These are phyloP conservation scores for Neocallimastix lanati DNA, from an alignment of 192 early-diverging fungal species.

Conservation along the genomic window DNA sequence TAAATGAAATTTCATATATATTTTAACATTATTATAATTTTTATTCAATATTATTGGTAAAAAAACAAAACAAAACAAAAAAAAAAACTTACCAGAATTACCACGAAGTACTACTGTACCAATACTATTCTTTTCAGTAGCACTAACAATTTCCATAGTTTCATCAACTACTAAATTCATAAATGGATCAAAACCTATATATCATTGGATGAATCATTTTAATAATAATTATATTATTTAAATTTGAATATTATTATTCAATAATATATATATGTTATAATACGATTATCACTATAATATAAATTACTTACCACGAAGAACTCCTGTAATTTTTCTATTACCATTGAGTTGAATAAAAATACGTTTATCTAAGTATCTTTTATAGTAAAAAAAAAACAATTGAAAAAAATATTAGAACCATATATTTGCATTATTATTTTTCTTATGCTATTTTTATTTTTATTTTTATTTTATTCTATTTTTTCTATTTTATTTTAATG, in stretches of 20 bases:
- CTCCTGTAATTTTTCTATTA: constrained; percentile 72
- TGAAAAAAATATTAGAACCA: no score
- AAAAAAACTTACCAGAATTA: neutral
- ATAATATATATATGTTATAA: neutral
- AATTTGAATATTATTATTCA: neutral
- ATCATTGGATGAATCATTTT: neutral
- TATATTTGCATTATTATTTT: no score
- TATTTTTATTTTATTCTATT: no score
- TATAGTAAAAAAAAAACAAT: no score
- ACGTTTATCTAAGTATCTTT: constrained; percentile 83
- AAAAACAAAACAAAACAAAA: no score
- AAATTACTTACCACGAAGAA: constrained; percentile 55
- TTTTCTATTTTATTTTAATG: no score
- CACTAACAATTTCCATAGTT: constrained; percentile 58
- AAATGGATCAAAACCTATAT: constrained; percentile 81
- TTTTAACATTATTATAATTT: no score
- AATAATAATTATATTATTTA: neutral
- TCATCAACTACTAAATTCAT: constrained; percentile 98
- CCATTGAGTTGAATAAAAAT: constrained; percentile 83
- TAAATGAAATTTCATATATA: no score
- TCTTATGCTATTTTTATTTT: no score
- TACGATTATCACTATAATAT: no score
- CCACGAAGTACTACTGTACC: constrained; percentile 59
- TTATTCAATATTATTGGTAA: no score
- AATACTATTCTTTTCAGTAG: constrained; percentile 47